Conservation (phyloP, 2,329 filamentous ascomycete genomes). For the Alternaria triticimaculans region DNA sequence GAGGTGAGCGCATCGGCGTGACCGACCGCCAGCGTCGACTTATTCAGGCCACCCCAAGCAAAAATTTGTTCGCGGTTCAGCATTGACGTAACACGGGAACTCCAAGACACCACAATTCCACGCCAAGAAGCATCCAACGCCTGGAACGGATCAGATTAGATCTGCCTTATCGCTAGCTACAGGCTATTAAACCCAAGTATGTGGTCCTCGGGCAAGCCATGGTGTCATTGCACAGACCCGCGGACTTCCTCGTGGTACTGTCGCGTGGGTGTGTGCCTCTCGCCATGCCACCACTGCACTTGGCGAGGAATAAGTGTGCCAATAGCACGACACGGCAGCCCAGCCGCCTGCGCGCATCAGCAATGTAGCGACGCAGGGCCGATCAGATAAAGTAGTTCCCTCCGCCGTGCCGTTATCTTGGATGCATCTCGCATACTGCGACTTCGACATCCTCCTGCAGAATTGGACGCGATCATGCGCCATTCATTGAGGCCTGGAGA, state of each 20-base stretch:
- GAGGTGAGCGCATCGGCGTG: background rate
- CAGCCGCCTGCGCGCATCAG: background rate
- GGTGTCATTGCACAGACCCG: constrained; percentile 6
- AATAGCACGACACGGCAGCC: constrained; percentile 2
- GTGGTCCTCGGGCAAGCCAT: constrained; percentile 1
- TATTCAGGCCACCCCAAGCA: background rate
- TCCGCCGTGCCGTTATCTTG: background rate
- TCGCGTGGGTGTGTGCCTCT: background rate
- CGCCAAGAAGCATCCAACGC: constrained; percentile 1
- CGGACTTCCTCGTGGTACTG: background rate
- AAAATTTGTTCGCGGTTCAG: background rate
- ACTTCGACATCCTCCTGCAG: background rate
- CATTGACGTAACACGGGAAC: constrained; percentile 13
- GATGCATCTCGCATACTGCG: background rate
- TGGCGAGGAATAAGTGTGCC: constrained; percentile 8
- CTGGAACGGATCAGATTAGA: constrained; percentile 16
- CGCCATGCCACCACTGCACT: constrained; percentile 11
- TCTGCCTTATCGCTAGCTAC: background rate
- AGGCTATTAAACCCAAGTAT: background rate
- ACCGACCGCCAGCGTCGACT: background rate
- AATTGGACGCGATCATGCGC: constrained; percentile 11
- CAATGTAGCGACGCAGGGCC: constrained; percentile 5
- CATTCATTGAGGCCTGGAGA: constrained; percentile 11
- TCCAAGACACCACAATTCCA: constrained; percentile 3
- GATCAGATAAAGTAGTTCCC: constrained; percentile 10